Percentiles rank a stretch among this genome's conserved stretches.
Conservation (phyloP, 352 stramenopile species). For the Globisporangium heterothallicum region DNA sequence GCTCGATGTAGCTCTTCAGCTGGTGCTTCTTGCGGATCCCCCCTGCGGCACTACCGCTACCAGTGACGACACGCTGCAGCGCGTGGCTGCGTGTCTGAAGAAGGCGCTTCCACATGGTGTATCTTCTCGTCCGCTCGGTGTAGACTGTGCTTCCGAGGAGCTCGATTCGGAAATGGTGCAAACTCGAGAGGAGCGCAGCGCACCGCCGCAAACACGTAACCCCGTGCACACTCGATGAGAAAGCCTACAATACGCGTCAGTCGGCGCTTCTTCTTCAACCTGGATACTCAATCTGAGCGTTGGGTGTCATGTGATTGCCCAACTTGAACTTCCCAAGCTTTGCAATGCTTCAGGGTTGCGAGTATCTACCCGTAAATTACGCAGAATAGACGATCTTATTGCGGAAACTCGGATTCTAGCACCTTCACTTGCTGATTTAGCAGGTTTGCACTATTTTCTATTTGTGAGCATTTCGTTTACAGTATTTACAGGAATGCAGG, state of each 20-base stretch:
- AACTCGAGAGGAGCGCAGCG: neutral
- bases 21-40: constrained; percentile 12
- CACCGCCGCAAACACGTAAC: neutral
- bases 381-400: neutral
- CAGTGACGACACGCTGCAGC: neutral
- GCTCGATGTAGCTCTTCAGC: constrained; percentile 20
- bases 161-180: constrained; percentile 7
- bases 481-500: neutral
- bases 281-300: neutral
- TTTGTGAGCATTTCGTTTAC: neutral
- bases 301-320: constrained; percentile 8
- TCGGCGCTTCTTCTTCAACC: neutral
- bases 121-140: neutral
- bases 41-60: neutral
- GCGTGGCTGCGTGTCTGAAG: neutral
- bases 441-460: neutral
- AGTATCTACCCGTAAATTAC: neutral
- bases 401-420: neutral
- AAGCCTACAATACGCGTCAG: neutral
- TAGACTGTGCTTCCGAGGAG: neutral
- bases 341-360: neutral
- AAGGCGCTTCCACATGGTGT: constrained; percentile 6
- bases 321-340: constrained; percentile 2
- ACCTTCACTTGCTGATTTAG: neutral
- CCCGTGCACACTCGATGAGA: neutral